Percentiles rank a stretch among this genome's conserved stretches.
phyloP scores from a whole-genome alignment of 208 protist species.

The Crithidia brevicula region DNA sequence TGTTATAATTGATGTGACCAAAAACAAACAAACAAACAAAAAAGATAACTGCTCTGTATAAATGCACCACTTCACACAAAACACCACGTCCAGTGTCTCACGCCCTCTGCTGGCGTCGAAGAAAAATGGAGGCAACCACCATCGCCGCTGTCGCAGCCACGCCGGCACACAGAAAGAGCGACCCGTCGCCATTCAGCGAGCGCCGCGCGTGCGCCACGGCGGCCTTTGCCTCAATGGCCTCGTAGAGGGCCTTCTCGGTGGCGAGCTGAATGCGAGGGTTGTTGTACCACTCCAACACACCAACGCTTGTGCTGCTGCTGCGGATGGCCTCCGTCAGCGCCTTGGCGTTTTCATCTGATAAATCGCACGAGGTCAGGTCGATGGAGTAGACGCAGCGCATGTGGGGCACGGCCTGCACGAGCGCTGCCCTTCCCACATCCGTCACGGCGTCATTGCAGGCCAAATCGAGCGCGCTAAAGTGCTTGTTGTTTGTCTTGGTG shows the following conservation, averaged over 20 bases:
- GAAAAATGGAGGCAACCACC: constrained; percentile 29
- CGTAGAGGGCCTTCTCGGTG: constrained; percentile 66
- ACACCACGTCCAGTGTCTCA: too few relatives aligned
- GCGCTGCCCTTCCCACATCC: constrained; percentile 47
- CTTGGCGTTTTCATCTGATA: constrained; percentile 72
- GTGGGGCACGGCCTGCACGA: constrained; percentile 42
- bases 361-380: constrained; percentile 78
- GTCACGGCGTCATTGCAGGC: constrained; percentile 74
- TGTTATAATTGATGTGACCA: too few relatives aligned
- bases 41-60: too few relatives aligned
- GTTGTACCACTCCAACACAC: constrained; percentile 82
- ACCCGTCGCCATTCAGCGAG: constrained; percentile 15
- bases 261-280: constrained; percentile 70
- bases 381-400: constrained; percentile 61
- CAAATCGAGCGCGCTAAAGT: constrained; percentile 65
- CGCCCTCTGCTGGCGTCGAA: constrained; percentile 17
- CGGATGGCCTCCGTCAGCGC: constrained; percentile 51
- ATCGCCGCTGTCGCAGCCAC: constrained; percentile 27
- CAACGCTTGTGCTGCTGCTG: constrained; percentile 50
- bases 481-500: constrained; percentile 48
- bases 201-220: constrained; percentile 15
- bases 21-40: too few relatives aligned
- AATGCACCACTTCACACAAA: too few relatives aligned
- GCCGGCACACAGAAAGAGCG: constrained; percentile 22
- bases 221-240: constrained; percentile 54